A percentile compares a stretch with the other conserved stretches of the same genome.
Evolutionary conservation across 257 asterid genomes (phyloP).

Genomic region (Jacaranda mimosifolia): DNA sequence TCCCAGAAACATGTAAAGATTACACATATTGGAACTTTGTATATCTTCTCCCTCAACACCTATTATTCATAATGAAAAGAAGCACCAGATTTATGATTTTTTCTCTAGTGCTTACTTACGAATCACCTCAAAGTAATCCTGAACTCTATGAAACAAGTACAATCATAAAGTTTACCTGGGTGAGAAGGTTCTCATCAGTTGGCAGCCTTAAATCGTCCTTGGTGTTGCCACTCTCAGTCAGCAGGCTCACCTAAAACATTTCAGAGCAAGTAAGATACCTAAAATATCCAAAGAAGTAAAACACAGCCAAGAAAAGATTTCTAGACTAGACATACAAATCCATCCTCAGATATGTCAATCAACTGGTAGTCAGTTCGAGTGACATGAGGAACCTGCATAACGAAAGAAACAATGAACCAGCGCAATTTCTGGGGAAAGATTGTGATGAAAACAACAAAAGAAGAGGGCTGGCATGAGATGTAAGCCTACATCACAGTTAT

Average conservation of each 20-base stretch:
- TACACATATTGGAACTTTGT: not conserved
- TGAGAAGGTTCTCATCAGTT: slow-evolving; percentile 48
- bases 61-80: not conserved
- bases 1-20: not conserved
- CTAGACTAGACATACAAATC: slow-evolving; percentile 38
- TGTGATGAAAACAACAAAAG: not conserved
- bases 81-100: not conserved
- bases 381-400: slow-evolving; percentile 55
- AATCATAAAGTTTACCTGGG: slow-evolving; percentile 36
- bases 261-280: not conserved
- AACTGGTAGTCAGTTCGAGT: slow-evolving; percentile 53
- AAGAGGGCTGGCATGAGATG: not conserved
- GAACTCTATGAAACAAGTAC: not conserved
- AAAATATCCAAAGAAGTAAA: not conserved
- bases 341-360: slow-evolving; percentile 56
- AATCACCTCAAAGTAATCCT: not conserved
- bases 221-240: slow-evolving; percentile 54
- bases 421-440: not conserved
- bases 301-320: not conserved
- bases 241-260: slow-evolving; percentile 44
- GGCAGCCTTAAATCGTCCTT: slow-evolving; percentile 59
- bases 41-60: not conserved
- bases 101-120: not conserved
- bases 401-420: not conserved
- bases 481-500: slow-evolving; percentile 50